Percentiles rank a stretch among this genome's conserved stretches.
Evolutionary conservation across 2,329 filamentous ascomycete genomes (phyloP).

Genomic region (Monilinia polystroma): DNA sequence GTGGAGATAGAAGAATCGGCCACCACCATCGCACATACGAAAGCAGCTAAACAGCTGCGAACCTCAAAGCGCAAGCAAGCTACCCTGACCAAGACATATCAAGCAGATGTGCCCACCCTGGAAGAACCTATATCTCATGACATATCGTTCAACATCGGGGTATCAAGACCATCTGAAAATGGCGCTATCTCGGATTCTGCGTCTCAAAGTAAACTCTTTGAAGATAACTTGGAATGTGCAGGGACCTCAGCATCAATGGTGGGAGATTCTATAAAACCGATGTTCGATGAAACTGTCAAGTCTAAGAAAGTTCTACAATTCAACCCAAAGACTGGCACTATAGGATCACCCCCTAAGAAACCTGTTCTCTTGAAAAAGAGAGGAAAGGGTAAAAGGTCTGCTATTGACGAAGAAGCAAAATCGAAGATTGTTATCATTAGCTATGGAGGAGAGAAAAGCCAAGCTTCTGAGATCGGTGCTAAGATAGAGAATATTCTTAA

Average conservation of each 20-base stretch:
- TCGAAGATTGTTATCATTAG: constrained; percentile 53
- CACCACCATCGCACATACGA: not conserved
- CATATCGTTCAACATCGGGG: not conserved
- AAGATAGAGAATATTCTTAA: constrained; percentile 63
- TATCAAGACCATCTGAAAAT: not conserved
- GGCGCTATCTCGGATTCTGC: too few species aligned
- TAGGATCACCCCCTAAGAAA: constrained; percentile 61
- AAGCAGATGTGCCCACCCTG: not conserved
- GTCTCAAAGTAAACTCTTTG: not conserved
- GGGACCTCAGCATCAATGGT: not conserved
- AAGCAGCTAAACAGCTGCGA: constrained; percentile 4
- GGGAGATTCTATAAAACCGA: not conserved
- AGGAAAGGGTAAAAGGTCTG: constrained; percentile 25
- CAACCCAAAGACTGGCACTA: constrained; percentile 60
- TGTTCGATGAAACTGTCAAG: constrained; percentile 32
- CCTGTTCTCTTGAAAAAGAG: constrained; percentile 25
- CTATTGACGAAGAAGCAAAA: constrained; percentile 43
- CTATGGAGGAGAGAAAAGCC: constrained; percentile 55
- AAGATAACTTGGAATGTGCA: not conserved
- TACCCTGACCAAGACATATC: not conserved
- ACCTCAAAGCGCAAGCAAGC: constrained; percentile 7
- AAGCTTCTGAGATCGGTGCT: constrained; percentile 52
- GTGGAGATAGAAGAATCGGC: not conserved
- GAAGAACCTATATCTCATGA: not conserved
- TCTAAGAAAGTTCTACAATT: constrained; percentile 54